phyloP scores from a whole-genome alignment of 2,329 filamentous ascomycete genomes.

The Fusarium ambrosium region DNA sequence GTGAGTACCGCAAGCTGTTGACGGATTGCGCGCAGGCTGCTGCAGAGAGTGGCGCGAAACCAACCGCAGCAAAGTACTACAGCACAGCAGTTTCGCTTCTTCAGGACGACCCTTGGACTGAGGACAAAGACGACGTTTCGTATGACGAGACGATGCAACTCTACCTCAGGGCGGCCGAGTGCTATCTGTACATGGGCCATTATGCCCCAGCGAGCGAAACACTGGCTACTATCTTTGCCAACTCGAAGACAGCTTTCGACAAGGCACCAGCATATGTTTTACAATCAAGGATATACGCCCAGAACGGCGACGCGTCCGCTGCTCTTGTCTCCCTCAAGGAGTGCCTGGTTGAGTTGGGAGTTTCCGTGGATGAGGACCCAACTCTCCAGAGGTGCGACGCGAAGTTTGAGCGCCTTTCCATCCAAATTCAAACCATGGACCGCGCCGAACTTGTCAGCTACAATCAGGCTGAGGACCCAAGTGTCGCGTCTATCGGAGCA shows the following conservation, averaged over 20 bases:
- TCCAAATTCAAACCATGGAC: constrained; percentile 71
- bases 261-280: constrained; percentile 88
- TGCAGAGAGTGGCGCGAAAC: constrained; percentile 84
- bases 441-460: constrained; percentile 60
- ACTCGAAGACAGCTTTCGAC: constrained; percentile 80
- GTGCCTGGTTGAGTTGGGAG: constrained; percentile 77
- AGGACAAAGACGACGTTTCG: constrained; percentile 76
- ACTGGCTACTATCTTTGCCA: constrained; percentile 77
- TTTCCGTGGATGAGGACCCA: constrained; percentile 74
- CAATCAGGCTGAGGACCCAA: constrained; percentile 62
- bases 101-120: constrained; percentile 83
- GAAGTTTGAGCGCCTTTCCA: constrained; percentile 75
- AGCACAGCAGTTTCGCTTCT: constrained; percentile 82
- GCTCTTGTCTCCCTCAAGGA: constrained; percentile 79
- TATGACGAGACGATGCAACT: constrained; percentile 90
- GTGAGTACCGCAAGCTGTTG: constrained; percentile 80
- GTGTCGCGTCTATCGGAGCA: constrained; percentile 74
- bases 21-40: constrained; percentile 84
- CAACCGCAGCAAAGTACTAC: constrained; percentile 87
- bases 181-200: constrained; percentile 83
- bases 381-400: constrained; percentile 83
- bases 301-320: constrained; percentile 77
- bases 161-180: constrained; percentile 84
- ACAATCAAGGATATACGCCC: constrained; percentile 82
- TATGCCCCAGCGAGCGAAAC: constrained; percentile 75